Conservation (phyloP, 257 asterid genomes). For the Schizonepeta tenuifolia region DNA sequence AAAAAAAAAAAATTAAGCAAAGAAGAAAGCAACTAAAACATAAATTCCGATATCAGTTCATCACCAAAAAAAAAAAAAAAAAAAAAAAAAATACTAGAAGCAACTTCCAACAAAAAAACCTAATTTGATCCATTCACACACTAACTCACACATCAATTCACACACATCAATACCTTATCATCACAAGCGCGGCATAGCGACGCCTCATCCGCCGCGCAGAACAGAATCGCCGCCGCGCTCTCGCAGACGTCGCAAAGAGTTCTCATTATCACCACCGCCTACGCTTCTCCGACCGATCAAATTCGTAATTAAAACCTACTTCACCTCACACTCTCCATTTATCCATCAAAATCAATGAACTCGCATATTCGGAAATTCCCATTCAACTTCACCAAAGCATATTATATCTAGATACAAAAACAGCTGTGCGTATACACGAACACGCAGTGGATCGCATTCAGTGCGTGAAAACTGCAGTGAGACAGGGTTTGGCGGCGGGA, state of each 20-base stretch:
- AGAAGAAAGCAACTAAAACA: not conserved
- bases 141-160: not conserved
- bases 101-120: not conserved
- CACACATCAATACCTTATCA: slow-evolving; percentile 57
- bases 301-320: not conserved
- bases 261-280: slow-evolving; percentile 56
- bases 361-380: not conserved
- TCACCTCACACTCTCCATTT: slow-evolving; percentile 22
- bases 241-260: slow-evolving; percentile 94
- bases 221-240: slow-evolving; percentile 86
- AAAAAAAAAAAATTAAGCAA: not conserved
- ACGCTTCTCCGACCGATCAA: slow-evolving; percentile 8
- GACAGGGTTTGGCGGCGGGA: slow-evolving; percentile 18
- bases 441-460: slow-evolving; percentile 22
- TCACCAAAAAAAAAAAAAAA: not conserved
- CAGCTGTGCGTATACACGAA: too few relatives aligned
- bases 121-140: slow-evolving; percentile 29
- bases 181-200: slow-evolving; percentile 89
- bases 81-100: not conserved
- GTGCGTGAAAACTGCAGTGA: slow-evolving; percentile 23
- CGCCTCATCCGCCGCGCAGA: slow-evolving; percentile 98
- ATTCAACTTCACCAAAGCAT: not conserved
- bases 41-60: not conserved
- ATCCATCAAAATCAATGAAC: not conserved
- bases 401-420: not conserved